These are phyloP conservation scores for Hyphopichia burtonii DNA, from an alignment of 1,139 yeast species.

Conservation along the genomic window DNA sequence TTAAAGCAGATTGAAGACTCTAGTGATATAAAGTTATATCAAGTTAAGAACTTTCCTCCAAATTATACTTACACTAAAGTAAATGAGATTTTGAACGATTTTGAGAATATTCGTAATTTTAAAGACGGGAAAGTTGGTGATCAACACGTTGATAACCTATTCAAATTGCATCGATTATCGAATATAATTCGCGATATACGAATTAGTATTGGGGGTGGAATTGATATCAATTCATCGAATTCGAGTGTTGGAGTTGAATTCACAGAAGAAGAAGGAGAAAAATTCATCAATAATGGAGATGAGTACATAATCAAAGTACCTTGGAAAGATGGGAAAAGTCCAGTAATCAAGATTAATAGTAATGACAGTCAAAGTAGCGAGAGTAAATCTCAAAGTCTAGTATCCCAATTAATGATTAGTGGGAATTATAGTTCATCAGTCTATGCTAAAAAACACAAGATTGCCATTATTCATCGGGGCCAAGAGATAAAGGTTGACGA, in stretches of 20 bases:
- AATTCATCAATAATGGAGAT: conserved; percentile 10
- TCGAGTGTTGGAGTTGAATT: conserved; percentile 14
- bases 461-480: conserved; percentile 57
- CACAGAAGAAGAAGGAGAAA: neutral
- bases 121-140: conserved; percentile 10
- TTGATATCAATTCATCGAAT: conserved; percentile 11
- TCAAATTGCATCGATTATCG: conserved; percentile 29
- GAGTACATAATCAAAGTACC: neutral
- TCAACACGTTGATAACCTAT: conserved; percentile 24
- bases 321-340: conserved; percentile 2
- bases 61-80: conserved; percentile 40
- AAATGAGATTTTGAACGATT: conserved; percentile 25
- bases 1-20: conserved; percentile 13
- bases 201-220: conserved; percentile 18
- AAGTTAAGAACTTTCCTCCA: conserved; percentile 30
- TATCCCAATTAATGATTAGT: conserved; percentile 78
- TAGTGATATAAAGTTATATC: conserved; percentile 19
- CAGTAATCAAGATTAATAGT: conserved; percentile 11
- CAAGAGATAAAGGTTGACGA: conserved; percentile 31
- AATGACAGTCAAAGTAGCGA: conserved; percentile 16
- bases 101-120: conserved; percentile 7
- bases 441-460: conserved; percentile 41
- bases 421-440: conserved; percentile 67
- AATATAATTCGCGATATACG: conserved; percentile 24
- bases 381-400: conserved; percentile 54